phyloP scores from a whole-genome alignment of 2,329 filamentous ascomycete species.

The Zopfia rhizophila region DNA sequence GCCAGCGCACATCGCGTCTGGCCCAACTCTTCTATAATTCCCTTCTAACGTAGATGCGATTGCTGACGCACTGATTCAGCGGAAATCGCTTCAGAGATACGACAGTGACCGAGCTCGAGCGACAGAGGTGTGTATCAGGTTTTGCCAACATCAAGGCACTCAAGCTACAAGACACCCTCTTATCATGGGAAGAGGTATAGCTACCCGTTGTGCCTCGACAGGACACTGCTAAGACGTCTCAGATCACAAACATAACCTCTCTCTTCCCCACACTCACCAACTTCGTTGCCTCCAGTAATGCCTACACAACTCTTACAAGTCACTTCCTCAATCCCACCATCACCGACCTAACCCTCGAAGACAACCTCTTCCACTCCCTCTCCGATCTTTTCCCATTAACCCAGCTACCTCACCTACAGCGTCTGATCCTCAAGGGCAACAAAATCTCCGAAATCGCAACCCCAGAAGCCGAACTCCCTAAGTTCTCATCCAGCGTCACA shows the following conservation, averaged over 20 bases:
- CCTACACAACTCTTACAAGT: conserved; percentile 43
- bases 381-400: conserved; percentile 68
- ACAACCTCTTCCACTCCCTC: conserved; percentile 73
- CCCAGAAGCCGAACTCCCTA: conserved; percentile 17
- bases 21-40: not conserved
- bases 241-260: conserved; percentile 52
- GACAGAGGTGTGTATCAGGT: conserved; percentile 31
- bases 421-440: conserved; percentile 78
- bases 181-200: conserved; percentile 49
- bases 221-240: conserved; percentile 32
- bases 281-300: conserved; percentile 59
- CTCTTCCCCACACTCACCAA: conserved; percentile 66
- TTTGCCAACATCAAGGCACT: conserved; percentile 57
- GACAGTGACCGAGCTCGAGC: conserved; percentile 34
- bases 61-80: conserved; percentile 57
- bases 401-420: conserved; percentile 64
- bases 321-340: conserved; percentile 62
- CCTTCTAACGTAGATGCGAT: conserved; percentile 9
- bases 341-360: conserved; percentile 74
- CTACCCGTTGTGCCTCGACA: not conserved
- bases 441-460: conserved; percentile 63
- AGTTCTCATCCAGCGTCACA: conserved; percentile 44
- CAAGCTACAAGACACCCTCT: conserved; percentile 60
- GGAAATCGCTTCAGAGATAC: conserved; percentile 74
- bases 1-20: not conserved